Base-by-base conservation (phyloP, 208 protist species). In the Leishmania tarentolae region DNA sequence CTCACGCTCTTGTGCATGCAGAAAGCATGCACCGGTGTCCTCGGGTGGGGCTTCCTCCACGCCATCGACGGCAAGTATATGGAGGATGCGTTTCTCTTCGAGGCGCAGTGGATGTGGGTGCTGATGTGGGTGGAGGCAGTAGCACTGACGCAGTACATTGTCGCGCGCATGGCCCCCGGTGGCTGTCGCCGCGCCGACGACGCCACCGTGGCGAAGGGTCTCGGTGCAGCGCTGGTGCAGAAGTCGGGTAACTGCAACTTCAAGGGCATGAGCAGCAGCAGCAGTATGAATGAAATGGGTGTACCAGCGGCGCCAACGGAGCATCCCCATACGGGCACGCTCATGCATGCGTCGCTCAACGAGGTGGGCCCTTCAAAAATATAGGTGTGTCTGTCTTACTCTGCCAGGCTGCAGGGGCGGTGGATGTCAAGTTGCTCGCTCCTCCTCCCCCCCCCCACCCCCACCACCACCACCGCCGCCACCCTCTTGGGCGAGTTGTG, bases 41-140 rank as follows among this genome's bases (percentile, higher is more conserved):
- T 76, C 50, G 74, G 74, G 66, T 83, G 74, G 74, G 31, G 75
- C n/a, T 79, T 83, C 37, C 71, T 83, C 31, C 21, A 56, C 42
- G 40, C 35, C 17, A 68, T 83, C 4, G 80, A 83, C 66, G 74
- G 74, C n/a, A 44, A 50, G 53, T 78, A 75, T 70, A 79, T 83
- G 80, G 80, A 83, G 65, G 72, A 79, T 44, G 80, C 70, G 17
- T 79, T 83, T 31, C 44, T 83, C 9, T 78, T 78, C 40, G 59
- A 79, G 80, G 74, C 74, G 66, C 63, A 70, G 66, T 83, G 80
- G 80, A 46, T 79, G 28, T 65, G 76, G 31, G 11, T 17, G 53
- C 65, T 79, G 35, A 78, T 83, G 74, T 83, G 80, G 80, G 68
- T 83, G 13, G 53, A 78, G 66, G 80, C 80, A 6, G 53, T 83